Conservation (phyloP, 495 filamentous ascomycete genomes). For the Pyrenula massariospora region DNA sequence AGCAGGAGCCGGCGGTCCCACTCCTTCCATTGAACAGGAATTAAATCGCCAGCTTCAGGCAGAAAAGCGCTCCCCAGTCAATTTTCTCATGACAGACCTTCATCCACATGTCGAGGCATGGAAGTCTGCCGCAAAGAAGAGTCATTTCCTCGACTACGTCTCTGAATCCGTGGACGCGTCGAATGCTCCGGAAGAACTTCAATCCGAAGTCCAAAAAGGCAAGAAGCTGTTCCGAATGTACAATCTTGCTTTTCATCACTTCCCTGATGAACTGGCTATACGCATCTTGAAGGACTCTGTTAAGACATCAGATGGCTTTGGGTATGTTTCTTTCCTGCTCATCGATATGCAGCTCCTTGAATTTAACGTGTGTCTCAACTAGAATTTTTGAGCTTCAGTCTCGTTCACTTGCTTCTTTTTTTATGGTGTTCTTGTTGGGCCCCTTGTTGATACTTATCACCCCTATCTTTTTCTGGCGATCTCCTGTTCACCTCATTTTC, state of each 20-base stretch:
- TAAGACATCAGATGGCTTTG: constrained; percentile 51
- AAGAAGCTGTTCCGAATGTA: constrained; percentile 48
- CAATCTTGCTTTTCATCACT: constrained; percentile 69
- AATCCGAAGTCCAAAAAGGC: constrained; percentile 13
- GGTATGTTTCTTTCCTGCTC: constrained; percentile 18
- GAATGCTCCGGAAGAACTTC: constrained; percentile 31
- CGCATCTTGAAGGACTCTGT: constrained; percentile 50
- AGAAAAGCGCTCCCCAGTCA: constrained; percentile 23
- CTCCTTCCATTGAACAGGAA: constrained; percentile 45
- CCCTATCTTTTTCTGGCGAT: constrained; percentile 49
- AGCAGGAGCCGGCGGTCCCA: constrained; percentile 61
- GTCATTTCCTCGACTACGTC: constrained; percentile 43
- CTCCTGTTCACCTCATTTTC: constrained; percentile 45
- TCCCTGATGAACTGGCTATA: constrained; percentile 47
- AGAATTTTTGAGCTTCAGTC: constrained; percentile 67
- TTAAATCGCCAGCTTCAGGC: constrained; percentile 33
- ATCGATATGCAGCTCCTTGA: too few species aligned
- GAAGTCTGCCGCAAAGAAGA: constrained; percentile 34
- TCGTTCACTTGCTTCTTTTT: constrained; percentile 36
- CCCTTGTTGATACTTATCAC: constrained; percentile 40
- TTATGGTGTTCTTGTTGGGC: constrained; percentile 43
- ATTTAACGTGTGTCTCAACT: too few species aligned
- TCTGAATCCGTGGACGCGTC: constrained; percentile 49
- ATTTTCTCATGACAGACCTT: constrained; percentile 60
- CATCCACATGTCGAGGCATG: constrained; percentile 55